Evolutionary conservation across 1,139 yeast genomes (phyloP).

Genomic region (Candida neerlandica): DNA sequence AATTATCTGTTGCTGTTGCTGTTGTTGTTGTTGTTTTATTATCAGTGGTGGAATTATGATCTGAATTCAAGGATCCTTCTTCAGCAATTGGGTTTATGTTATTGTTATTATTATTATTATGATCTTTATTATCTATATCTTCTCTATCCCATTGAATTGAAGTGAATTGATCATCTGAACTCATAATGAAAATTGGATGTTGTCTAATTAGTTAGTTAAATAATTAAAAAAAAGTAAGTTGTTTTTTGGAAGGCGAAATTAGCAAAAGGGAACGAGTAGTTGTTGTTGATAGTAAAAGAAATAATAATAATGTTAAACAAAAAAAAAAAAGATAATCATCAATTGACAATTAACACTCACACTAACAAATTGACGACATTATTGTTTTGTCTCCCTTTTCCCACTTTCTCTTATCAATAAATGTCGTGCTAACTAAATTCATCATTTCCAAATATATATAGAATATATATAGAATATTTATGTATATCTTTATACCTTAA

Average conservation of each 20-base stretch:
- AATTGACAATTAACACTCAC: too few species aligned
- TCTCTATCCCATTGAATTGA: slow-evolving; percentile 62
- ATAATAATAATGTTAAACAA: too few species aligned
- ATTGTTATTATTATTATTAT: slow-evolving; percentile 10
- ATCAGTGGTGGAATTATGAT: slow-evolving; percentile 1
- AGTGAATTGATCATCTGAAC: slow-evolving; percentile 54
- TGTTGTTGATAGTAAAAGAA: too few species aligned
- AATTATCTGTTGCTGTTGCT: neutral
- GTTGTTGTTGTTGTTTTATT: slow-evolving; percentile 4
- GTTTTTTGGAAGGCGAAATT: neutral
- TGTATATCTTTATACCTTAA: neutral
- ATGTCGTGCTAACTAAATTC: too few species aligned
- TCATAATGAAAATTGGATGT: slow-evolving; percentile 25
- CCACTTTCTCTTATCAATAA: neutral
- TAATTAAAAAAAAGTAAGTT: slow-evolving; percentile 11
- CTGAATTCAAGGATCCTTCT: slow-evolving; percentile 6
- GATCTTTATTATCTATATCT: slow-evolving; percentile 26
- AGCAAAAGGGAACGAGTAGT: neutral
- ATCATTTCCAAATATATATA: too few species aligned
- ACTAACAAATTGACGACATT: neutral
- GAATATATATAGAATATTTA: too few species aligned
- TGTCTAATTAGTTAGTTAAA: too few species aligned
- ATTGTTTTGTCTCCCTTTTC: neutral
- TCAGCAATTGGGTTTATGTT: slow-evolving; percentile 9
- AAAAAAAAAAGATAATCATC: neutral